phyloP scores from a whole-genome alignment of 306 rosid genomes.

The Mucuna pruriens region DNA sequence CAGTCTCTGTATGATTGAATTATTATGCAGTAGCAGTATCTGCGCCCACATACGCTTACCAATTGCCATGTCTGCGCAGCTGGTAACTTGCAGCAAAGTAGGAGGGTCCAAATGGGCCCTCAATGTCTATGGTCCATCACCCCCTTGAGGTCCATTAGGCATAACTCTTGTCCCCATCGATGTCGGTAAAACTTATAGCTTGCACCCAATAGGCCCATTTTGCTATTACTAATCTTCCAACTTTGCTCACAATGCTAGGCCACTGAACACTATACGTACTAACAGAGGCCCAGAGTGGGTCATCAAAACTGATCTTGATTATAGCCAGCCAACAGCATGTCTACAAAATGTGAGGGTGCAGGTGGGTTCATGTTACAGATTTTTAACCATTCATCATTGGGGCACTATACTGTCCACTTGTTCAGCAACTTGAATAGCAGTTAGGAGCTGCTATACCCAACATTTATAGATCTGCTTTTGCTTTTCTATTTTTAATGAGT shows the following conservation, averaged over 20 bases:
- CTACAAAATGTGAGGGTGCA: not conserved
- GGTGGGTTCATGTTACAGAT: not conserved
- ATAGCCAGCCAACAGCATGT: not conserved
- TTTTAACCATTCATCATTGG: not conserved
- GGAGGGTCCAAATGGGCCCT: not conserved
- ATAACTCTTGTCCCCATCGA: not conserved
- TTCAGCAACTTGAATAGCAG: not conserved
- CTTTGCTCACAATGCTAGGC: not conserved
- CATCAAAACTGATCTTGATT: constrained; percentile 1
- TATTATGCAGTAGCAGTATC: not conserved
- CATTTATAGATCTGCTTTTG: no score
- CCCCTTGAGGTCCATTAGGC: not conserved
- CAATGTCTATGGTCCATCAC: not conserved
- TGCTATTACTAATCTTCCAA: not conserved
- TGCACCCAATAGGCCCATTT: not conserved
- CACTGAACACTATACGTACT: not conserved
- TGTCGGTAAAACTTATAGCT: not conserved
- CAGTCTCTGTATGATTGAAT: not conserved
- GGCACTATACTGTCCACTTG: not conserved
- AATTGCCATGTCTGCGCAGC: not conserved
- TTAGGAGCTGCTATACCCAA: not conserved
- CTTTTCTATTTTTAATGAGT: no score
- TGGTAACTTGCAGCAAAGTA: not conserved
- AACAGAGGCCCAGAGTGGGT: constrained; percentile 1
- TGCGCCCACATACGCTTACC: not conserved